phyloP scores from a whole-genome alignment of 495 filamentous ascomycete species.

The Bombardia bombarda region DNA sequence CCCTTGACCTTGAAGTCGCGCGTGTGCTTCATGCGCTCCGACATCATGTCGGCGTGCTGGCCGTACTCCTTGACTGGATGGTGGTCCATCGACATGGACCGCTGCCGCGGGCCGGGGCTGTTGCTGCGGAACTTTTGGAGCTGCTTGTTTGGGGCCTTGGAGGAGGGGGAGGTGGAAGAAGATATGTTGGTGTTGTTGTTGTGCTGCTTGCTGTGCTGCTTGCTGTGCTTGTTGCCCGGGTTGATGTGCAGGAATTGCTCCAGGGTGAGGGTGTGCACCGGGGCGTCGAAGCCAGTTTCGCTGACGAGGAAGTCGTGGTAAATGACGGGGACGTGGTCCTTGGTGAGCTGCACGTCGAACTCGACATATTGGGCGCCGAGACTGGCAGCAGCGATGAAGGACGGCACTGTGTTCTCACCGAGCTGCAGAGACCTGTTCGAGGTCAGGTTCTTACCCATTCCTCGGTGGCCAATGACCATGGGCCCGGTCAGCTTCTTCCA shows the following conservation, averaged over 20 bases:
- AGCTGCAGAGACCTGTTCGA: slow-evolving; percentile 80
- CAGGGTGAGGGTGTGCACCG: slow-evolving; percentile 87
- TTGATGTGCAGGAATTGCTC: slow-evolving; percentile 91
- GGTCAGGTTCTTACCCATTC: slow-evolving; percentile 83
- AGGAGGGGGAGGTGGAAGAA: no score
- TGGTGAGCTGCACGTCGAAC: slow-evolving; percentile 94
- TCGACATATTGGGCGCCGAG: slow-evolving; percentile 89
- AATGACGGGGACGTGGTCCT: slow-evolving; percentile 96
- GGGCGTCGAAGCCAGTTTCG: slow-evolving; percentile 96
- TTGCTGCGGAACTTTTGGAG: slow-evolving; percentile 24
- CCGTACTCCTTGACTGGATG: no score
- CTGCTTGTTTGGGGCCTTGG: slow-evolving; percentile 20
- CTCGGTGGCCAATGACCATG: slow-evolving; percentile 92
- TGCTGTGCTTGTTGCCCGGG: slow-evolving; percentile 31
- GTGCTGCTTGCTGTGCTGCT: no score
- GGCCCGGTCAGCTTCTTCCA: slow-evolving; percentile 67
- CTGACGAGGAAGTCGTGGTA: slow-evolving; percentile 99
- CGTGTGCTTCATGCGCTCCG: slow-evolving; percentile 95
- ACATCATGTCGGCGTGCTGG: slow-evolving; percentile 39
- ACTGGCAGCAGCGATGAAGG: slow-evolving; percentile 93
- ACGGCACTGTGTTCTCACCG: slow-evolving; percentile 91
- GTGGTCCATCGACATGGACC: slow-evolving; percentile 43
- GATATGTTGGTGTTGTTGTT: no score
- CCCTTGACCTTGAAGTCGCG: slow-evolving; percentile 82
- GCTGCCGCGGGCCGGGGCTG: slow-evolving; percentile 28